Evolutionary conservation across 495 filamentous ascomycete species (phyloP), one percentile per base, ranked within the genome.

Genomic region (Aspergillus kassunensis): DNA sequence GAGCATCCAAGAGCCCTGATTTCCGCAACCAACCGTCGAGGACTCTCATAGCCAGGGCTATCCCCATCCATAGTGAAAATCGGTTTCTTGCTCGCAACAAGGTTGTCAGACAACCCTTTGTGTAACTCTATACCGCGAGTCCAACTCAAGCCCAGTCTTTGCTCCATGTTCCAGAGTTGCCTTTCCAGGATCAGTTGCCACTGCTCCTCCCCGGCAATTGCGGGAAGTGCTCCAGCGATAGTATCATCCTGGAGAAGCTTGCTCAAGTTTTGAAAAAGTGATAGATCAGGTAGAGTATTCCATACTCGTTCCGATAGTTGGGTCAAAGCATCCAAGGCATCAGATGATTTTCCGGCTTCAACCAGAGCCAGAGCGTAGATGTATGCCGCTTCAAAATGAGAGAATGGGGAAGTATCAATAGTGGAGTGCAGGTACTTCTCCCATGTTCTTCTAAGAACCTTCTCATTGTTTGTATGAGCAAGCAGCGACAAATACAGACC

Each of bases 1-100:
- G 70, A 72, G 34, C 60, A 65, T n/a, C 70, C 69, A 34, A 58
- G 55, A 7, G 54, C 53, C 25, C 53, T 25, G 11, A 75, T 61
- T 18, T 67, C 60, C 0, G 64, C 43, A 37, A 63, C 53, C 23
- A 75, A 52, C 21, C 68, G 65, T 13, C 53, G 40, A 18, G 24
- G 47, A 39, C 66, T 62, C 13, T 57, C 60, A 36, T 65, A 69
- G 23, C 63, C 65, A 34, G 46, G 24, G 25, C 47, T 53, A 15
- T 69, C 59, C 2, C 57, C 64, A 44, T 69, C 63, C 0, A 69
- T 58, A 2, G 60, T 62, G 12, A 68, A 15, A 1, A 70, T 44
- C 2, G 62, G 60, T 23, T 70, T 51, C 5, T 59, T 49, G 9
- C 64, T 64, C 12, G 51, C 43, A 35, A 37, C 21, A 19, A 1